phyloP scores from a whole-genome alignment of 495 filamentous ascomycete species.

The Penicillium desertorum region DNA sequence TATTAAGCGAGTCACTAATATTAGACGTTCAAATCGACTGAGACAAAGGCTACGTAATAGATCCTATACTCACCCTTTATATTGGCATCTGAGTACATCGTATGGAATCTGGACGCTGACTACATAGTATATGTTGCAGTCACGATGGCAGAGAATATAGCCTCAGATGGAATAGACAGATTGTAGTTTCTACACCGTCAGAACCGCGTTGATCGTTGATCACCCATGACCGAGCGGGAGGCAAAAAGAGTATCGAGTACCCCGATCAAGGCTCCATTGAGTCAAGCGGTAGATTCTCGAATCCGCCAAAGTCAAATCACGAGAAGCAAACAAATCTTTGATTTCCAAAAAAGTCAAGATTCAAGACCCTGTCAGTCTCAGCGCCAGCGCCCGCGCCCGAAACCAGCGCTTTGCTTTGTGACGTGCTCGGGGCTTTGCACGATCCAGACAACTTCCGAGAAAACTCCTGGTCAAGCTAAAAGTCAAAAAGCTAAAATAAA shows the following conservation, averaged over 20 bases:
- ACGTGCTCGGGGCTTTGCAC: conserved; percentile 9
- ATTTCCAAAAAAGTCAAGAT: neutral
- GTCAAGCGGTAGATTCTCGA: neutral
- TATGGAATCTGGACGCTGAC: neutral
- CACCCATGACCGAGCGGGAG: neutral
- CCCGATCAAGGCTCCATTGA: conserved; percentile 1
- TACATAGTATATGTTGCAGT: neutral
- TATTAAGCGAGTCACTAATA: neutral
- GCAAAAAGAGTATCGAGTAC: neutral
- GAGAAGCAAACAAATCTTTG: neutral
- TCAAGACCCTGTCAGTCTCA: conserved; percentile 5
- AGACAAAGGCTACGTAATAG: conserved; percentile 5
- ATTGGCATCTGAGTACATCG: neutral
- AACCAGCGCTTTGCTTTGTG: neutral
- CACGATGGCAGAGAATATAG: neutral
- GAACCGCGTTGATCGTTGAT: conserved; percentile 1
- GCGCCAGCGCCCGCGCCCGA: neutral
- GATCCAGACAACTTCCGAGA: conserved; percentile 7
- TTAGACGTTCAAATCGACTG: conserved; percentile 4
- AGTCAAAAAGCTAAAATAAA: neutral
- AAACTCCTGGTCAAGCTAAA: conserved; percentile 1
- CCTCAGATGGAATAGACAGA: neutral
- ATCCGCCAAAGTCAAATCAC: conserved; percentile 2
- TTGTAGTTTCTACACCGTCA: neutral
- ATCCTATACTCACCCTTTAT: neutral